These are phyloP conservation scores for Sonneratia alba DNA, from an alignment of 345 rosid genomes.

Conservation along the genomic window DNA sequence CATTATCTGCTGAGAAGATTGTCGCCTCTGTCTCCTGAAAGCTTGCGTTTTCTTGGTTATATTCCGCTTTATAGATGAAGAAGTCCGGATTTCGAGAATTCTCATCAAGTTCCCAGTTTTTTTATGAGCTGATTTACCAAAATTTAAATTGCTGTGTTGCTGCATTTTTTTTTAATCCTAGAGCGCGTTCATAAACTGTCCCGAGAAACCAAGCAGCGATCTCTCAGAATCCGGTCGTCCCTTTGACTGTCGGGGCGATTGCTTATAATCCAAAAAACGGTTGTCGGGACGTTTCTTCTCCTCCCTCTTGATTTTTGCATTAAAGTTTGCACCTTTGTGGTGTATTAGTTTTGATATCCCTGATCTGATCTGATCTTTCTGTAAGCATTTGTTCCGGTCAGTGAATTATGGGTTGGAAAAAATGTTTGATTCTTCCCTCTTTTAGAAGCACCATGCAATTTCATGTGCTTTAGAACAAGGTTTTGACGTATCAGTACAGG, in stretches of 20 bases:
- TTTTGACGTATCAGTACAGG: background rate
- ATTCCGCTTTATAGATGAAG: too few relatives aligned
- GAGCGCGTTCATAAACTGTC: too few relatives aligned
- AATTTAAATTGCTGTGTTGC: background rate
- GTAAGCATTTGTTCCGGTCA: background rate
- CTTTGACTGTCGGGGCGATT: background rate
- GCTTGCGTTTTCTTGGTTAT: background rate
- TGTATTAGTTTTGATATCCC: background rate
- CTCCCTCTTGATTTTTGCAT: background rate
- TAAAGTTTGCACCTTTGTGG: background rate
- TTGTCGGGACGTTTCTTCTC: background rate
- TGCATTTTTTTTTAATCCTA: too few relatives aligned
- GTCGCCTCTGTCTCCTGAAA: background rate
- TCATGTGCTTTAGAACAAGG: background rate
- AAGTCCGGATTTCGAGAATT: too few relatives aligned
- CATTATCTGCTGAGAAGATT: background rate
- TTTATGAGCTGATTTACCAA: background rate
- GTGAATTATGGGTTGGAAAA: slow-evolving; percentile 3
- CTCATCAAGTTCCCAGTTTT: background rate
- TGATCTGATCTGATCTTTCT: background rate
- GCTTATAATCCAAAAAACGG: background rate
- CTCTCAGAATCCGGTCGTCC: too few relatives aligned
- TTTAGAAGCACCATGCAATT: background rate
- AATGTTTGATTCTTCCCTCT: background rate
- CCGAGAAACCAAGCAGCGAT: too few relatives aligned